A percentile compares a stretch with the other conserved stretches of the same genome.
phyloP scores from a whole-genome alignment of 768 basidiomycete species.

The Mrakia blollopis region DNA sequence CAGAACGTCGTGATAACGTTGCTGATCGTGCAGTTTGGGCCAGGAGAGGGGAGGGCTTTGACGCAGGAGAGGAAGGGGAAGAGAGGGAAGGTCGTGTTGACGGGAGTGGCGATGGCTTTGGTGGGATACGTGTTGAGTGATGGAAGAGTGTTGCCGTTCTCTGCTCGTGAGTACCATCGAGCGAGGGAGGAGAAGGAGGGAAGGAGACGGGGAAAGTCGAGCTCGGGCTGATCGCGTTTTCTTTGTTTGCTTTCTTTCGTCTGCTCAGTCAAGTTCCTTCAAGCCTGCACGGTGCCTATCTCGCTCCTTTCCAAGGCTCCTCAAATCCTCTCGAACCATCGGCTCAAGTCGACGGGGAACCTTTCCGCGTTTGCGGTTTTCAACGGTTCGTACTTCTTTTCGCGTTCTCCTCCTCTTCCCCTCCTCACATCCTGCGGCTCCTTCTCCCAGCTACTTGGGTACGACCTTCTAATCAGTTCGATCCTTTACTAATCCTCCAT shows the following conservation, averaged over 20 bases:
- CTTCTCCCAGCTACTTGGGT: neutral
- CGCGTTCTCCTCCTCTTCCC: neutral
- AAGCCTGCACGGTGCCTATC: constrained; percentile 81
- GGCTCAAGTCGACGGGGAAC: constrained; percentile 76
- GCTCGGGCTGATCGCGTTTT: neutral
- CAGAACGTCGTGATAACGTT: constrained; percentile 64
- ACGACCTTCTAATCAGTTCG: neutral
- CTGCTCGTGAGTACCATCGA: constrained; percentile 38
- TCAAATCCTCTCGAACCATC: constrained; percentile 79
- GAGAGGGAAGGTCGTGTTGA: constrained; percentile 35
- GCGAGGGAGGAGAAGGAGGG: neutral
- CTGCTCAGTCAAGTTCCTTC: constrained; percentile 57
- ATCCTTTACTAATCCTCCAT: neutral
- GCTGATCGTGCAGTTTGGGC: constrained; percentile 13
- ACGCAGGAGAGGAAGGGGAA: constrained; percentile 5
- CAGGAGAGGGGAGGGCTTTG: constrained; percentile 1
- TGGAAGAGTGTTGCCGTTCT: constrained; percentile 37
- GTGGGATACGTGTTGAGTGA: constrained; percentile 38
- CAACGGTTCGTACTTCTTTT: constrained; percentile 47
- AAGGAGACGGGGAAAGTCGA: neutral
- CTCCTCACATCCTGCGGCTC: neutral
- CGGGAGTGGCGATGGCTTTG: constrained; percentile 34
- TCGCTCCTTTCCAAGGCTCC: constrained; percentile 90
- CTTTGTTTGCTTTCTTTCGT: constrained; percentile 33
- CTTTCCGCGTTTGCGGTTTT: constrained; percentile 88